Base-by-base conservation (phyloP, 176 grass and related monocot species). In the Rhynchospora pubera region DNA sequence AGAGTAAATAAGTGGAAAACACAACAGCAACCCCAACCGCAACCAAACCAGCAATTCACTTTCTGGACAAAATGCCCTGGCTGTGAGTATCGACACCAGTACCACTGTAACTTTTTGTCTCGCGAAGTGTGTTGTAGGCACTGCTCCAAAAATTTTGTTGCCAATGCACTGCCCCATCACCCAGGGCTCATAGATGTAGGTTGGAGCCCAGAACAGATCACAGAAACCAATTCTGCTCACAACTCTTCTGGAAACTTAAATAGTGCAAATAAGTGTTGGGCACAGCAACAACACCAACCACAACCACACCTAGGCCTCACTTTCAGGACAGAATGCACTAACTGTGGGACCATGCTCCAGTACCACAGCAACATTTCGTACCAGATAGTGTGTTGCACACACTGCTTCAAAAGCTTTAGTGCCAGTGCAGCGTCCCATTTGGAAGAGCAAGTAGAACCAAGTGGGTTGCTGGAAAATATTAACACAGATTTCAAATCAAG, bases 21-120 rank as follows among this genome's bases (percentile, higher is more conserved):
- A n/a, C n/a, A n/a, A n/a, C n/a, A n/a, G n/a, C n/a, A n/a, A 34
- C 32, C 32, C 2, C 32, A 34, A 34, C 32, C 32, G 32, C 32
- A 34, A 34, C 32, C n/a, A n/a, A n/a, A n/a, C n/a, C 80, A 65
- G 32, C 64, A 80, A 23, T 30, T 57, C 73, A 83, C 89, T 48
- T 97, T 93, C 83, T 97, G 93, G 93, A 97, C 91, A 5, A 22
- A 84, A 71, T 97, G 93, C 51, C 30, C 89, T 69, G 11, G 77
- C 66, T 97, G 93, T 86, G 10, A 69, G 14, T 88, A 86, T 19
- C 80, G 66, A 86, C 91, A 88, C 51, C 81, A 91, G 72, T 91
- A 97, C 74, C 86, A 89, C 66, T 77, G 9, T 53, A 78, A 59
- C 51, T 80, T 86, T 74, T 18, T 88, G 76, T 87, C 90, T 50